Conservation (phyloP, 768 basidiomycete genomes). For the Cantharellus anzutake region DNA sequence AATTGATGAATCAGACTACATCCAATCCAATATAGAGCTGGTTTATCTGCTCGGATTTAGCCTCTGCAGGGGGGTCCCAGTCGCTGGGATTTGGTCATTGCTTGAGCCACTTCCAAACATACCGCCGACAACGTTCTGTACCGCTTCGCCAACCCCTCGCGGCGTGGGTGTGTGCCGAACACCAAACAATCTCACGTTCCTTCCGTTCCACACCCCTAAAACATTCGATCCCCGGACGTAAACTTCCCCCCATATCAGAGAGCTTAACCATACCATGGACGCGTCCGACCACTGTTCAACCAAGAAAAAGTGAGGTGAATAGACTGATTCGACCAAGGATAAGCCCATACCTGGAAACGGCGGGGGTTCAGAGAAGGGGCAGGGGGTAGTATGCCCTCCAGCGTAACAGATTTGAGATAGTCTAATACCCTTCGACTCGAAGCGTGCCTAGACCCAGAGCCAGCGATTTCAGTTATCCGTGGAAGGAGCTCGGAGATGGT, state of each 20-base stretch:
- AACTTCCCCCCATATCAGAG: conserved; percentile 87
- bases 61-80: too few species aligned
- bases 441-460: conserved; percentile 39
- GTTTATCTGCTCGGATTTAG: too few species aligned
- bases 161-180: conserved; percentile 55
- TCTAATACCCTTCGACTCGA: conserved; percentile 53
- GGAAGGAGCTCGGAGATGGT: conserved; percentile 78
- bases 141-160: conserved; percentile 30
- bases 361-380: conserved; percentile 45
- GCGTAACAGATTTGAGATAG: conserved; percentile 47
- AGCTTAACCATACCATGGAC: conserved; percentile 81
- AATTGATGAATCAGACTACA: too few species aligned
- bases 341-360: conserved; percentile 44
- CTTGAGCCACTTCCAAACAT: conserved; percentile 14
- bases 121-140: conserved; percentile 67
- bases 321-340: neutral
- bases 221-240: conserved; percentile 81
- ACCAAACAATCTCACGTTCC: conserved; percentile 75
- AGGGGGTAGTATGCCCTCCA: conserved; percentile 59
- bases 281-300: conserved; percentile 73
- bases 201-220: conserved; percentile 78
- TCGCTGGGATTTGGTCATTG: too few species aligned
- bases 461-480: conserved; percentile 64
- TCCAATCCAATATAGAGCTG: too few species aligned
- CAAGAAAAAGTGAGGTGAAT: conserved; percentile 2